A percentile compares a stretch with the other conserved stretches of the same genome.
These are phyloP conservation scores for Aspergillus transmontanensis DNA, from an alignment of 2,329 filamentous ascomycete species.

Conservation along the genomic window DNA sequence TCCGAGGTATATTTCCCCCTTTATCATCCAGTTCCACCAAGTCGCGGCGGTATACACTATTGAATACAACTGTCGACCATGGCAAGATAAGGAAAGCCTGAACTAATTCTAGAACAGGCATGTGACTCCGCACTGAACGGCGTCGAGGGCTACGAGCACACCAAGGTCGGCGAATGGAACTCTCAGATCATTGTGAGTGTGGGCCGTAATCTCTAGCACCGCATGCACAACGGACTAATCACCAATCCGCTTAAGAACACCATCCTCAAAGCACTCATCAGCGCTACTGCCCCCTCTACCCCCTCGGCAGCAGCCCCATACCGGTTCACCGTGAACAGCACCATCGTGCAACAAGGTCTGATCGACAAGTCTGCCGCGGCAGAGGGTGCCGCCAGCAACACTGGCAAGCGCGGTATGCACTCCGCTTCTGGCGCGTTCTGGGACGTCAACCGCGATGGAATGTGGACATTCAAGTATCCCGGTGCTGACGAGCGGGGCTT, in stretches of 20 bases:
- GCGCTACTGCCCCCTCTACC: constrained; percentile 42
- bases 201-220: not conserved
- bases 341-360: constrained; percentile 88
- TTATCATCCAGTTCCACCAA: not conserved
- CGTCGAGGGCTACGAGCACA: constrained; percentile 82
- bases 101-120: constrained; percentile 59
- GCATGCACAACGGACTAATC: not conserved
- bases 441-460: constrained; percentile 55
- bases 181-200: constrained; percentile 80
- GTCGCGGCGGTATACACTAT: not conserved
- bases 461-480: constrained; percentile 56
- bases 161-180: constrained; percentile 86
- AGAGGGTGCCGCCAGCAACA: constrained; percentile 60
- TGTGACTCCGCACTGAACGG: constrained; percentile 76
- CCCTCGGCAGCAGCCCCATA: constrained; percentile 59
- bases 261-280: constrained; percentile 45
- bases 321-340: constrained; percentile 98
- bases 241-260: constrained; percentile 33
- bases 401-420: constrained; percentile 75
- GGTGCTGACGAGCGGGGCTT: constrained; percentile 49
- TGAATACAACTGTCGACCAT: not conserved
- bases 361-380: constrained; percentile 55
- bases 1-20: constrained; percentile 65
- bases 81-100: constrained; percentile 5
- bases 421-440: constrained; percentile 53